A percentile compares a stretch with the other conserved stretches of the same genome.
These are phyloP conservation scores for Garcia nutans DNA, from an alignment of 345 rosid species.

Conservation along the genomic window DNA sequence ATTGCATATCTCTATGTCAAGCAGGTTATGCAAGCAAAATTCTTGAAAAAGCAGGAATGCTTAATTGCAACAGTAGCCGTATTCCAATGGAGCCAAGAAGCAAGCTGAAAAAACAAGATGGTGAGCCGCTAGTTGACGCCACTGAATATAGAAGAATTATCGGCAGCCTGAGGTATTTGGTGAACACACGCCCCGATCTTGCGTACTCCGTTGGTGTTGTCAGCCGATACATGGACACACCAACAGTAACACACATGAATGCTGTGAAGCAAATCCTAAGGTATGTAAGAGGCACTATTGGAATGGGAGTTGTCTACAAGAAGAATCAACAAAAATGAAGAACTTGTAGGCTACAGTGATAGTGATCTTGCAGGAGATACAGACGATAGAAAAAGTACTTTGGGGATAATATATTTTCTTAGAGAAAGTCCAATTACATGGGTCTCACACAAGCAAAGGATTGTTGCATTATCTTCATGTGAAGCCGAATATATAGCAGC, in stretches of 20 bases:
- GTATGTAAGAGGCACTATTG: background rate
- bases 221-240: background rate
- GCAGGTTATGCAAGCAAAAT: background rate
- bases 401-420: too few relatives aligned
- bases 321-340: background rate
- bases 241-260: background rate
- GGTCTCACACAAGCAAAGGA: too few relatives aligned
- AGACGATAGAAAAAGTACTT: background rate
- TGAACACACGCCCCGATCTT: too few relatives aligned
- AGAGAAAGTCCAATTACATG: too few relatives aligned
- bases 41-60: background rate
- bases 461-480: too few relatives aligned
- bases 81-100: too few relatives aligned
- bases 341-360: conserved; percentile 2
- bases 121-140: too few relatives aligned
- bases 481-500: too few relatives aligned
- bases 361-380: conserved; percentile 4
- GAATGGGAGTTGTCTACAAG: background rate
- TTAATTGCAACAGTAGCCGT: background rate
- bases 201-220: background rate
- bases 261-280: conserved; percentile 2
- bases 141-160: too few relatives aligned
- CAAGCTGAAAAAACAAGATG: too few relatives aligned
- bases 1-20: too few relatives aligned
- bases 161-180: too few relatives aligned